Evolutionary conservation across 1,284 basidiomycete genomes (phyloP).

Genomic region (Sphaerobolus stellatus): DNA sequence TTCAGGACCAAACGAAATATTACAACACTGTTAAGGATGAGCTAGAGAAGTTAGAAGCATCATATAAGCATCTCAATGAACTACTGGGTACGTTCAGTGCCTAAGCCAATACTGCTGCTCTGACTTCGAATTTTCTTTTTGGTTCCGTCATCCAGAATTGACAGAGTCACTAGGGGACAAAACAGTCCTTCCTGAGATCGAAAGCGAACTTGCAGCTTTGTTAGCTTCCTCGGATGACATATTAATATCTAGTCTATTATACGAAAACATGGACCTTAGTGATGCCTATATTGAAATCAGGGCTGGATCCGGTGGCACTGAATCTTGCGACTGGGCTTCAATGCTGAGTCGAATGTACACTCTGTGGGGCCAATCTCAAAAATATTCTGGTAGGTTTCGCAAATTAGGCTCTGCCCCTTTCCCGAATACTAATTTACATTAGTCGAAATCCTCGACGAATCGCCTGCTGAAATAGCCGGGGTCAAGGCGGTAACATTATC

Average conservation of each 20-base stretch:
- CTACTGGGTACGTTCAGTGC: too few relatives aligned
- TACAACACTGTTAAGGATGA: too few relatives aligned
- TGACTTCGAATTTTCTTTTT: too few relatives aligned
- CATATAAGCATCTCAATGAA: too few relatives aligned
- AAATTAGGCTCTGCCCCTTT: constrained; percentile 39
- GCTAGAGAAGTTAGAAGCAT: too few relatives aligned
- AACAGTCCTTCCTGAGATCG: too few relatives aligned
- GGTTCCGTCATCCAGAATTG: too few relatives aligned
- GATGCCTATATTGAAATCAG: constrained; percentile 84
- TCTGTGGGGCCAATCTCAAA: constrained; percentile 57
- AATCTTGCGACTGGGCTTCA: constrained; percentile 80
- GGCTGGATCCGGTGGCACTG: constrained; percentile 90
- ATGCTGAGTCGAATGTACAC: constrained; percentile 86
- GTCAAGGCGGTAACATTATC: constrained; percentile 84
- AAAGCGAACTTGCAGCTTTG: not conserved
- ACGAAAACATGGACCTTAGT: not conserved
- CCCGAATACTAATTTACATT: constrained; percentile 22
- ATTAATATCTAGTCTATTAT: not conserved
- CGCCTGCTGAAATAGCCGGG: constrained; percentile 53
- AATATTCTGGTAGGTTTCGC: too few relatives aligned
- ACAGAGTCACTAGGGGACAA: too few relatives aligned
- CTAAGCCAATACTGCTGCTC: too few relatives aligned
- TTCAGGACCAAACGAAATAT: too few relatives aligned
- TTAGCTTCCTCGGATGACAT: not conserved
- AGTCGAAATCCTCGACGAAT: constrained; percentile 57